Evolutionary conservation across 2,329 filamentous ascomycete genomes (phyloP).

Genomic region (Epichloe elymi): DNA sequence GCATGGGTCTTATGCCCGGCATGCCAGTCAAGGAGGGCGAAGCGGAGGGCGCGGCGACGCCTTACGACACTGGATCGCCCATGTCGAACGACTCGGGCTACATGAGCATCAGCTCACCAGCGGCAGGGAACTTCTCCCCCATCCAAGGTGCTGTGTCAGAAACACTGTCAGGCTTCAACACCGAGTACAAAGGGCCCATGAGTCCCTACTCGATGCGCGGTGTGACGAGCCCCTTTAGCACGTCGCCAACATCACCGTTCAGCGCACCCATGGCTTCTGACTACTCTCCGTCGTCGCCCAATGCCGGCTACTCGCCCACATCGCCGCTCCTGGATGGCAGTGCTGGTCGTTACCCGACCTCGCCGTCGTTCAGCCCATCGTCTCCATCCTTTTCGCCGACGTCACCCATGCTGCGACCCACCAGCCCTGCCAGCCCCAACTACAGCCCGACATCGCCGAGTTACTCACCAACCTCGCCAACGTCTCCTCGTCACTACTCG

Average conservation of each 20-base stretch:
- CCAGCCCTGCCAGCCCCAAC: constrained; percentile 42
- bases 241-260: constrained; percentile 54
- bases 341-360: constrained; percentile 39
- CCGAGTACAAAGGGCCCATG: constrained; percentile 25
- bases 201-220: constrained; percentile 52
- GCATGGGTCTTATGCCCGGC: constrained; percentile 68
- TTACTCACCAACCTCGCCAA: constrained; percentile 50
- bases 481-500: constrained; percentile 44
- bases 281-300: constrained; percentile 68
- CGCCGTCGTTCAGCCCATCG: constrained; percentile 49
- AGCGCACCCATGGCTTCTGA: constrained; percentile 38
- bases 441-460: constrained; percentile 55
- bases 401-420: constrained; percentile 43
- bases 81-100: constrained; percentile 56
- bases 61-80: constrained; percentile 80
- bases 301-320: constrained; percentile 61
- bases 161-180: constrained; percentile 45
- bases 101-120: constrained; percentile 49
- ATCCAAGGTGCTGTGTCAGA: constrained; percentile 66
- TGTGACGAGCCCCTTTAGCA: constrained; percentile 64
- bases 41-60: constrained; percentile 76
- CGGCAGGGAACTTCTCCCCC: constrained; percentile 57
- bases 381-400: constrained; percentile 52
- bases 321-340: constrained; percentile 50
- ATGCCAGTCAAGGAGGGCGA: constrained; percentile 64